Evolutionary conservation across 2,329 filamentous ascomycete species (phyloP).

Genomic region (Grosmannia huntii): DNA sequence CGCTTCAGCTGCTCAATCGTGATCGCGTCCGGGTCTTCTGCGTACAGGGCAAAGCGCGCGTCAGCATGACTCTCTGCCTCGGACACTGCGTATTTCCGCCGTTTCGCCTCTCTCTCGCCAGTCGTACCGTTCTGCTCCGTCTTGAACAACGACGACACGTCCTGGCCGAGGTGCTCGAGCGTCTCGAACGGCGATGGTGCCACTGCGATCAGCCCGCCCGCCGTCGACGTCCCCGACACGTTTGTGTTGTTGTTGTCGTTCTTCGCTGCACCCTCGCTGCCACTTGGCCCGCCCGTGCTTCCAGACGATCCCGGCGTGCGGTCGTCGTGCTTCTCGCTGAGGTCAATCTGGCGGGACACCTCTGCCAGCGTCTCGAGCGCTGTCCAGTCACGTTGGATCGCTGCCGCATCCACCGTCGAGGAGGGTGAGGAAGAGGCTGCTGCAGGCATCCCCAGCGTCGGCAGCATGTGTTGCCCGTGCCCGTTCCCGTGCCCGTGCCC

Average conservation of each 20-base stretch:
- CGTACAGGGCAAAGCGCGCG: neutral
- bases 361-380: constrained; percentile 79
- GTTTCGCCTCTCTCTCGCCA: neutral
- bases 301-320: constrained; percentile 30
- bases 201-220: neutral
- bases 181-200: neutral
- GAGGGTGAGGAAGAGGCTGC: constrained; percentile 5
- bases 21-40: constrained; percentile 11
- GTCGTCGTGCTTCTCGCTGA: constrained; percentile 46
- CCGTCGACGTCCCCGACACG: neutral
- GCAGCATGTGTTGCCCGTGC: constrained; percentile 9
- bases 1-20: constrained; percentile 33
- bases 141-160: neutral
- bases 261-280: neutral
- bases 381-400: constrained; percentile 48
- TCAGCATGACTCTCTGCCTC: neutral
- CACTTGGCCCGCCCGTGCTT: constrained; percentile 17
- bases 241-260: neutral
- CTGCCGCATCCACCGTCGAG: constrained; percentile 23
- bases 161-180: neutral
- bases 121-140: neutral
- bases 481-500: neutral
- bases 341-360: constrained; percentile 68
- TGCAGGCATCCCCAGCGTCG: constrained; percentile 6
- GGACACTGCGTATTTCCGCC: neutral